Evolutionary conservation across 1,284 basidiomycete species (phyloP), one percentile per base, ranked within the genome.

Genomic region (Athelia sp.): DNA sequence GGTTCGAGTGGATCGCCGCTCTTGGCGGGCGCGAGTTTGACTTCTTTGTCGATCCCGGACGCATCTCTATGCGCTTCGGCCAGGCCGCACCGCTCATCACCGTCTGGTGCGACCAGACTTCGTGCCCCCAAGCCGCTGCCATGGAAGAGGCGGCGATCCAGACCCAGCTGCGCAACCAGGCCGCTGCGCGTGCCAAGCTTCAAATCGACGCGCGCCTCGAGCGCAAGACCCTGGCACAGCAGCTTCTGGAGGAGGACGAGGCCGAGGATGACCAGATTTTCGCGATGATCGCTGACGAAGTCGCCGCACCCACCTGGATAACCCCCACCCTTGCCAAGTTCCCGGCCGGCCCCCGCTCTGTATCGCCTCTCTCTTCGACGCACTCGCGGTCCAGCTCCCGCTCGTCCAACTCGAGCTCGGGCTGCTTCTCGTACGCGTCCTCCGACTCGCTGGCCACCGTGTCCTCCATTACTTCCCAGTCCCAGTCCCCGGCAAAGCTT

Each of bases 371-470:
- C 52, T 84, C 83, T 53, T 84, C 82, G 42, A 72, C 71, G 14
- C 82, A 82, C 62, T 89, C 87, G 15, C 82, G 84, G 53, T 87
- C 81, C 61, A 86, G 84, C 68, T 89, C 87, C 48, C 76, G 78
- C 58, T 85, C 85, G 43, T 87, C 82, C 57, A 78, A 77, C 71
- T 83, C 83, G 53, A 78, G 77, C 65, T 85, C 84, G 17, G 77
- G 75, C 54, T 29, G 26, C 26, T 76, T 80, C 62, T 84, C 84
- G 22, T 75, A 77, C 62, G 69, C 71, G 15, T n/a, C 15, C 4
- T 53, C 63, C 26, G 58, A 54, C 36, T 65, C 68, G 46, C 61
- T 61, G 52, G 71, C 78, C 43, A 66, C 66, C 48, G 65, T 73
- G 6, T 76, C 79, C 31, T 56, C 66, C 45, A 74, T 70, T 24